These are phyloP conservation scores for Fusarium bulbicola DNA, from an alignment of 2,329 filamentous ascomycete species.

Conservation along the genomic window DNA sequence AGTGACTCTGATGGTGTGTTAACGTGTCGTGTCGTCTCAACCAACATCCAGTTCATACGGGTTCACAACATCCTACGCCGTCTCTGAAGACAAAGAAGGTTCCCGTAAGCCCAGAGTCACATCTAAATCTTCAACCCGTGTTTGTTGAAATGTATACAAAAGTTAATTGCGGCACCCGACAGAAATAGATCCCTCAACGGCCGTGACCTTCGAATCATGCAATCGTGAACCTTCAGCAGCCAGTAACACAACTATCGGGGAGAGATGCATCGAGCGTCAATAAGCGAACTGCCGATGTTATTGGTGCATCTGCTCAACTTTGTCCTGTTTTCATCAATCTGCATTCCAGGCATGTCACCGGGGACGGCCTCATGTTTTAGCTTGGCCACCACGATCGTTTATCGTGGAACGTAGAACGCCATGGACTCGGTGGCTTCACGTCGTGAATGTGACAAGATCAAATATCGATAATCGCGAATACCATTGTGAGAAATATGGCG, in stretches of 20 bases:
- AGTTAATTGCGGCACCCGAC: neutral
- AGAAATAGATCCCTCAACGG: neutral
- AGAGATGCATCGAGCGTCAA: neutral
- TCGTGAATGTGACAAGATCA: neutral
- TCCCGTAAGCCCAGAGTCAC: neutral
- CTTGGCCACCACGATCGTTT: neutral
- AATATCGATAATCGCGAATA: neutral
- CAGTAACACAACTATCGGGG: neutral
- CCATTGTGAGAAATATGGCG: neutral
- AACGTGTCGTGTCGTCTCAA: neutral
- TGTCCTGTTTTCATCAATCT: conserved; percentile 3
- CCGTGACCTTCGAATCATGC: neutral
- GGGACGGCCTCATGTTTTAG: neutral
- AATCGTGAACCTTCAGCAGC: neutral
- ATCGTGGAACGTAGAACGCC: neutral
- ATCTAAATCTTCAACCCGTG: neutral
- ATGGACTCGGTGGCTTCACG: conserved; percentile 1
- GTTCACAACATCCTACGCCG: neutral
- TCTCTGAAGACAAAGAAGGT: neutral
- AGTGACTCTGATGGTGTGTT: neutral
- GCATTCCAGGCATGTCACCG: conserved; percentile 22
- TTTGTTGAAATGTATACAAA: neutral
- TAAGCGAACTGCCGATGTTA: neutral
- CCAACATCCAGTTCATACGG: neutral
- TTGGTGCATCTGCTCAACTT: neutral